Percentiles rank a stretch among this genome's conserved stretches.
Conservation (phyloP, 345 rosid species). For the Tarenaya hassleriana region DNA sequence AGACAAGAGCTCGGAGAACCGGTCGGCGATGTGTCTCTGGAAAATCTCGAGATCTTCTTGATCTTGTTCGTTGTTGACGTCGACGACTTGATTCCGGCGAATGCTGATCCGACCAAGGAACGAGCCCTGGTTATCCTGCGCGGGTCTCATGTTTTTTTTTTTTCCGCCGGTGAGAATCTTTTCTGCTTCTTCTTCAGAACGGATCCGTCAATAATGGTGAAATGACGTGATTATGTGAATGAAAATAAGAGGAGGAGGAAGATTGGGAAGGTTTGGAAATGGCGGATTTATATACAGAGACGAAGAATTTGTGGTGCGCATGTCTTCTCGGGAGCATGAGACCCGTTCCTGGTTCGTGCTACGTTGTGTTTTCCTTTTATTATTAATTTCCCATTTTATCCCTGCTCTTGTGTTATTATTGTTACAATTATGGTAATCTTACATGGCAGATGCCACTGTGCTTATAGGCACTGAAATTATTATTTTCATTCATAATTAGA, state of each 20-base stretch:
- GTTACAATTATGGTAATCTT: too few relatives aligned
- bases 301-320: slow-evolving; percentile 24
- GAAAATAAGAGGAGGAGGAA: slow-evolving; percentile 14
- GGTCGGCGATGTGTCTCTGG: slow-evolving; percentile 74
- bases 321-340: slow-evolving; percentile 30
- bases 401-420: slow-evolving; percentile 6
- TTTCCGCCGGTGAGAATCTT: too few relatives aligned
- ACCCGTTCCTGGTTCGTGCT: slow-evolving; percentile 33
- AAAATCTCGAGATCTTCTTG: slow-evolving; percentile 88
- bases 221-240: neutral
- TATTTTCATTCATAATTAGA: too few relatives aligned
- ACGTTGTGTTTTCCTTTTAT: neutral
- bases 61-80: slow-evolving; percentile 73
- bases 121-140: slow-evolving; percentile 64
- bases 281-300: slow-evolving; percentile 19
- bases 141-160: slow-evolving; percentile 45
- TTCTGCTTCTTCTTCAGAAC: too few relatives aligned
- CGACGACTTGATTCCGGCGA: slow-evolving; percentile 72
- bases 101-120: slow-evolving; percentile 84
- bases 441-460: too few relatives aligned
- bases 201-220: neutral
- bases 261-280: slow-evolving; percentile 15
- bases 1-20: slow-evolving; percentile 55
- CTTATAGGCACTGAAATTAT: too few relatives aligned
- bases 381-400: slow-evolving; percentile 2